phyloP scores from a whole-genome alignment of 805 yeast genomes.

The Yarrowia alimentaria region DNA sequence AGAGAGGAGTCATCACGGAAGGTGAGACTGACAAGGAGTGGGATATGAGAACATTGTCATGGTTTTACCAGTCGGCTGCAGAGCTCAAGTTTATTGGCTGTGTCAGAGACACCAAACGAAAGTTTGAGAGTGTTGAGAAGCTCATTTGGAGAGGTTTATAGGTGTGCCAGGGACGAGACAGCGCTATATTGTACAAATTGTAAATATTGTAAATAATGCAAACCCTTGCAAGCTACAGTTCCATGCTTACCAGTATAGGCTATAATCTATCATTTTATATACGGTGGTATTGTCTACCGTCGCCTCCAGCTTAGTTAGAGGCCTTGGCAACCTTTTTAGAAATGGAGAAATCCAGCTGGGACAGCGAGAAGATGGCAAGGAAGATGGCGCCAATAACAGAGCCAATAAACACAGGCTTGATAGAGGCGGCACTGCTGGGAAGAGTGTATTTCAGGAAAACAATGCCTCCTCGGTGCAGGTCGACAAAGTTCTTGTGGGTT shows the following conservation, averaged over 20 bases:
- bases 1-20: conserved; percentile 17
- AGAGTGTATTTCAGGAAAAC: conserved; percentile 64
- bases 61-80: conserved; percentile 72
- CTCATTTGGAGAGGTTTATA: conserved; percentile 66
- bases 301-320: too few relatives aligned
- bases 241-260: neutral
- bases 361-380: conserved; percentile 50
- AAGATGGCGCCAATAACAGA: conserved; percentile 61
- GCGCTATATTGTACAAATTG: neutral
- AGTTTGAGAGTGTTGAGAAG: conserved; percentile 67
- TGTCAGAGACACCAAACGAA: conserved; percentile 56
- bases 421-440: conserved; percentile 50
- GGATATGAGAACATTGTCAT: conserved; percentile 62
- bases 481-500: conserved; percentile 60
- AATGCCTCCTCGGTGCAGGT: conserved; percentile 58
- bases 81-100: conserved; percentile 72
- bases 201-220: neutral
- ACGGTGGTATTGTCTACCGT: too few relatives aligned
- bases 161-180: too few relatives aligned
- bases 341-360: conserved; percentile 48
- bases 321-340: neutral
- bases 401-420: conserved; percentile 67
- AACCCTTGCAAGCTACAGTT: neutral
- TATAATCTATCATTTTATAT: conserved; percentile 1
- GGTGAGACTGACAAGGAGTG: conserved; percentile 46